Percentiles rank a stretch among this genome's conserved stretches.
phyloP scores from a whole-genome alignment of 495 filamentous ascomycete species.

The Podospora pseudocomata region DNA sequence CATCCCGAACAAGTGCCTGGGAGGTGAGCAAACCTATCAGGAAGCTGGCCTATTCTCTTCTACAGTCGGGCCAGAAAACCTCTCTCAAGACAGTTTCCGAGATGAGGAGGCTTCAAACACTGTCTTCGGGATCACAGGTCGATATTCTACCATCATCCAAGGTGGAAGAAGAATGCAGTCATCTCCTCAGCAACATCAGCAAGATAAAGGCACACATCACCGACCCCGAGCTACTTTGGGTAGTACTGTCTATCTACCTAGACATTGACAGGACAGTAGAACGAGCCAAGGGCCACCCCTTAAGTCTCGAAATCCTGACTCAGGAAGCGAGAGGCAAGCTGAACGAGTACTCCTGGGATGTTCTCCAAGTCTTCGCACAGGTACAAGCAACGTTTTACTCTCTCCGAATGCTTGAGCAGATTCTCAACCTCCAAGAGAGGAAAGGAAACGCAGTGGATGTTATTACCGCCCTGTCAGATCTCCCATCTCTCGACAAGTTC shows the following conservation, averaged over 20 bases:
- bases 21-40: slow-evolving; percentile 50
- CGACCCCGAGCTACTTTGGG: slow-evolving; percentile 30
- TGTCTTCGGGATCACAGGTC: slow-evolving; percentile 22
- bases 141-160: slow-evolving; percentile 11
- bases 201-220: slow-evolving; percentile 4
- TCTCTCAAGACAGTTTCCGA: slow-evolving; percentile 24
- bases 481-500: slow-evolving; percentile 25
- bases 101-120: slow-evolving; percentile 29
- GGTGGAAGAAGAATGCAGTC: slow-evolving; percentile 6
- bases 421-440: slow-evolving; percentile 35
- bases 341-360: slow-evolving; percentile 49
- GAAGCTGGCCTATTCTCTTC: slow-evolving; percentile 55
- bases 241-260: slow-evolving; percentile 40
- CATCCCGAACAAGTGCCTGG: slow-evolving; percentile 61
- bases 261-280: slow-evolving; percentile 39
- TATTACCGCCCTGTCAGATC: background rate
- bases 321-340: slow-evolving; percentile 21
- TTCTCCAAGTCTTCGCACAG: slow-evolving; percentile 62
- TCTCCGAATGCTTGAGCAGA: slow-evolving; percentile 59
- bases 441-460: background rate
- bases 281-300: slow-evolving; percentile 28
- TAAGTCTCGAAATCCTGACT: slow-evolving; percentile 28
- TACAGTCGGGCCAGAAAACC: slow-evolving; percentile 39
- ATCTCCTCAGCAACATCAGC: slow-evolving; percentile 16
- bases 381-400: slow-evolving; percentile 63